Conservation (phyloP, 257 asterid genomes). For the Thymus quinquecostatus region DNA sequence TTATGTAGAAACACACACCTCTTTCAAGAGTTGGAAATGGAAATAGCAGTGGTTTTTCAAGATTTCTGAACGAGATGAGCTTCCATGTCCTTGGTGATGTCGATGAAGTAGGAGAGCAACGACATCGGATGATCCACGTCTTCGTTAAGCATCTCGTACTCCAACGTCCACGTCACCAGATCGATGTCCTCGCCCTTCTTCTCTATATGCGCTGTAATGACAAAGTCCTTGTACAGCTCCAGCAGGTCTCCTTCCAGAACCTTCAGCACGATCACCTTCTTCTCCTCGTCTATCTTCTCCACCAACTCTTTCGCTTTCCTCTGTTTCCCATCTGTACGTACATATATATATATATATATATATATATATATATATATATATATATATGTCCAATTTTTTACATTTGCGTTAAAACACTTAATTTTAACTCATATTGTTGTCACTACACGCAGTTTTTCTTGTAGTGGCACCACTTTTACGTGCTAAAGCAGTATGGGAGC, state of each 20-base stretch:
- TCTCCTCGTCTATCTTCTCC: conserved; percentile 20
- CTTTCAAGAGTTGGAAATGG: no score
- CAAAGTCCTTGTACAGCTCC: conserved; percentile 12
- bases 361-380: no score
- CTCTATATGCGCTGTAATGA: neutral
- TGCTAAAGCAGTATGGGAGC: no score
- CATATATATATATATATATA: no score
- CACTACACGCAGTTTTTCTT: no score
- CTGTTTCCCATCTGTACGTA: conserved; percentile 5
- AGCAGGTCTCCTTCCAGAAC: conserved; percentile 21
- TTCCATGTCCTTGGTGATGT: conserved; percentile 21
- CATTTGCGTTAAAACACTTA: no score
- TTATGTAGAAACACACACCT: neutral
- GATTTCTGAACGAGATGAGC: neutral
- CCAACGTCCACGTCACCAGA: conserved; percentile 18
- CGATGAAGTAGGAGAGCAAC: conserved; percentile 18
- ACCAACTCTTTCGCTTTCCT: conserved; percentile 14
- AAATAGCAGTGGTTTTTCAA: no score
- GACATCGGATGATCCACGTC: conserved; percentile 19
- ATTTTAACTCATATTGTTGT: no score
- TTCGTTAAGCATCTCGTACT: conserved; percentile 19
- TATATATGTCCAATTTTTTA: no score
- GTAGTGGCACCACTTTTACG: no score
- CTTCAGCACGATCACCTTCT: conserved; percentile 1
- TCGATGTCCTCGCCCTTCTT: neutral